Base-by-base conservation (phyloP, 2,329 filamentous ascomycete species). In the Neofusicoccum umdonicola region DNA sequence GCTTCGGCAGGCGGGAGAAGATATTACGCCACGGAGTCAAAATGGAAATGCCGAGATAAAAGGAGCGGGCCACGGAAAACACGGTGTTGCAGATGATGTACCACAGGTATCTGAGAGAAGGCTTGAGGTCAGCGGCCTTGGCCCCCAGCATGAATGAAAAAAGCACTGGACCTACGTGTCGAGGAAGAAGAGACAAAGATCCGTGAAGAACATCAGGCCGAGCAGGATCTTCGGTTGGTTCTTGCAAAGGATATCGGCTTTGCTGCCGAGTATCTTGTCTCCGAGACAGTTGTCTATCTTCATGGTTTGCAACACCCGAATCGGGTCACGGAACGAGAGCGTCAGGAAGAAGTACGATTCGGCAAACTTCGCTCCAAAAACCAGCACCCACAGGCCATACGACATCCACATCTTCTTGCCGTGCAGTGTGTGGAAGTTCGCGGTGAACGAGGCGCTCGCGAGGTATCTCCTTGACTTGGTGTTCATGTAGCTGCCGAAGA, bases 1-100 rank as follows among this genome's bases (percentile, higher is more conserved):
- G 93, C 86, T 99, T 99, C 0, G 95, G 95, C 44, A 99, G 85
- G 51, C 95, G 92, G 22, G 95, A 97, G 82, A 97, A 99, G 71
- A 99, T 95, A 77, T 99, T 99, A 77, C 95, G 89, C 95, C 95
- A 99, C 0, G 95, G 95, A 1, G 94, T 97, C 92, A 89, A 94
- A 78, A 99, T 97, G 0, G 95, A 99, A 0, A 97, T 92, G 84
- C 95, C 95, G 0, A 99, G 89, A 78, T 98, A 98, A 83, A 99
- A 99, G 0, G 95, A 99, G 52, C 95, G 86, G 2, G 93, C 91
- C 45, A 99, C 91, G 1, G 95, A 99, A 80, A 97, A 97, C 67
- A 94, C 83, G 5, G 93, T 90, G 83, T 99, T 98, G 77, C 92
- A 82, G 71, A 99, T 86, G 72, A 99, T 96, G 79, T 98, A 99